Conservation (phyloP, 495 filamentous ascomycete genomes). For the Aspergillus indologenus region DNA sequence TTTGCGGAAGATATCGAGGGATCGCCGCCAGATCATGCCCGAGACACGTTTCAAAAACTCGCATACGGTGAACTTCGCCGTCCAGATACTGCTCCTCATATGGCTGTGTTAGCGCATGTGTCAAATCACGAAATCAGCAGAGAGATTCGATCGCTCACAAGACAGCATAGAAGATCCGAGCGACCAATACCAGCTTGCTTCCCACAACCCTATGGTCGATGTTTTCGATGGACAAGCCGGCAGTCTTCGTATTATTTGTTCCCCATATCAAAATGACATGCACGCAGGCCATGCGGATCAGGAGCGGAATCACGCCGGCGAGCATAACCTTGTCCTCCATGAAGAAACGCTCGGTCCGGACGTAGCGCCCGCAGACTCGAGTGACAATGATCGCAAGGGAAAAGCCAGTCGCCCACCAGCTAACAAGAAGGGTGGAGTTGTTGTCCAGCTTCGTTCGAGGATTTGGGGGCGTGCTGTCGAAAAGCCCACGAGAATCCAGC, state of each 20-base stretch:
- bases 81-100: conserved; percentile 71
- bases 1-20: conserved; percentile 63
- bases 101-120: neutral
- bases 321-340: conserved; percentile 85
- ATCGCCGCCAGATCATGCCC: conserved; percentile 62
- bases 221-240: conserved; percentile 36
- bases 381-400: conserved; percentile 76
- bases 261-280: conserved; percentile 81
- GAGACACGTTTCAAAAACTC: conserved; percentile 85
- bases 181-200: conserved; percentile 51
- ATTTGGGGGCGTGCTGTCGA: conserved; percentile 51
- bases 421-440: conserved; percentile 80
- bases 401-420: conserved; percentile 90
- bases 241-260: conserved; percentile 72
- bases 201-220: conserved; percentile 47
- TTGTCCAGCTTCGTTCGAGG: conserved; percentile 51
- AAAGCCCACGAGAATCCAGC: conserved; percentile 23
- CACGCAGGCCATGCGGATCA: conserved; percentile 78
- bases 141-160: conserved; percentile 43
- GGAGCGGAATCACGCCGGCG: conserved; percentile 71
- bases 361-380: conserved; percentile 72
- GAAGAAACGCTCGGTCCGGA: conserved; percentile 78
- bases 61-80: conserved; percentile 82
- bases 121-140: neutral
- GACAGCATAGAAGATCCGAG: conserved; percentile 55